Conservation (phyloP, 2,329 filamentous ascomycete genomes). For the Emergomyces orientalis region DNA sequence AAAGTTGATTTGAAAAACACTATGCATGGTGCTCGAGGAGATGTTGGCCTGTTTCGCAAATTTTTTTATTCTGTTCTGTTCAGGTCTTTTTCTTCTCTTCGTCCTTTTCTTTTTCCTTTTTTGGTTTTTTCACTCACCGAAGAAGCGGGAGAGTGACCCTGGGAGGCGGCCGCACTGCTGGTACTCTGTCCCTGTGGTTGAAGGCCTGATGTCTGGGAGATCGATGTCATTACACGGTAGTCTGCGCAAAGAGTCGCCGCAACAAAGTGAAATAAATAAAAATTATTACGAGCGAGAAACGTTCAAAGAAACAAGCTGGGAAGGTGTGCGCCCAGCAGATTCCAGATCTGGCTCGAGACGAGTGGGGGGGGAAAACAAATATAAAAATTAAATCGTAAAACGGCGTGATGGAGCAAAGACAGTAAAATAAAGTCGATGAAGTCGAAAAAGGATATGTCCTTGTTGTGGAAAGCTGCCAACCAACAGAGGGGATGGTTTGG, state of each 20-base stretch:
- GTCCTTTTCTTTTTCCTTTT: not conserved
- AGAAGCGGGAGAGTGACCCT: constrained; percentile 37
- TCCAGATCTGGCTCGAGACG: constrained; percentile 15
- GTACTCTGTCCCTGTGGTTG: constrained; percentile 42
- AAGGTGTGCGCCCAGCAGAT: constrained; percentile 11
- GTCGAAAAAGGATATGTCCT: constrained; percentile 1
- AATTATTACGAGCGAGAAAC: constrained; percentile 8
- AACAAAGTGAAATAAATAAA: constrained; percentile 11
- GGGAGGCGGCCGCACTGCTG: constrained; percentile 41
- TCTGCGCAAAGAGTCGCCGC: constrained; percentile 23
- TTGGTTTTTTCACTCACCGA: constrained; percentile 36
- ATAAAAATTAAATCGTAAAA: constrained; percentile 3
- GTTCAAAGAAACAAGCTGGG: constrained; percentile 7
- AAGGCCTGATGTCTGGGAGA: constrained; percentile 40
- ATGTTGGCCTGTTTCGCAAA: not conserved
- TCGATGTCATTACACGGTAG: constrained; percentile 54
- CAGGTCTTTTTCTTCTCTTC: constrained; percentile 21
- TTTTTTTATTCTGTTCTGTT: not conserved
- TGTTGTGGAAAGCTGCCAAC: not conserved
- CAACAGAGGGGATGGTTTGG: not conserved
- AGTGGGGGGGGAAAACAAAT: not conserved
- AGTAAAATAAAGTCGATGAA: constrained; percentile 1
- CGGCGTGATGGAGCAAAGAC: constrained; percentile 8
- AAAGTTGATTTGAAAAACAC: not conserved
- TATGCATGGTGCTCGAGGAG: not conserved